Base-by-base conservation (phyloP, 176 grass and related monocot genomes). In the Echinochloa phyllopogon region DNA sequence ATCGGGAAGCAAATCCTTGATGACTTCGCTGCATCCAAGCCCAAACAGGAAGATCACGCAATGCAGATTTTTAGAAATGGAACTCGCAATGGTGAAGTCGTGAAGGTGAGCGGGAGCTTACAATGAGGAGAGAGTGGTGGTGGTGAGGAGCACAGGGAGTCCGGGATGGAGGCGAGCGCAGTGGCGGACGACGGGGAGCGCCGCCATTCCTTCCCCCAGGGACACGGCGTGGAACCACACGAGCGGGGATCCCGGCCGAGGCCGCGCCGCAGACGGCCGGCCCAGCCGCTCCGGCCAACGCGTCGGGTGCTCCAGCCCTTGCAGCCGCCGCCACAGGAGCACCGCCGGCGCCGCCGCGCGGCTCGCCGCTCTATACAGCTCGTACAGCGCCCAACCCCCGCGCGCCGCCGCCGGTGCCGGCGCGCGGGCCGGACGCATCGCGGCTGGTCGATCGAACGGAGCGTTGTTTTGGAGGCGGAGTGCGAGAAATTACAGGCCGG, bases 141-240 rank as follows among this genome's bases (percentile, higher is more conserved):
- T 96, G 81, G 93, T 96, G 91, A 99, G 79, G 38, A 99, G 91
- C 62, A 99, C 82, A 16, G 87, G 45, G 81, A 90, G 78, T 65
- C 82, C 83, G 24, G 82, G 80, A 18, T 84, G 78, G 62, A 84
- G 63, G 76, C 74, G 76, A 53, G 72, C 18, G 69, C 86, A 94
- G 69, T 99, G 91, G 57, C 83, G 85, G 64, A 99, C 83, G n/a
- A 99, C 83, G 3, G 93, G 93, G 60, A 98, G 87, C 64, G 93
- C 87, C 9, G 89, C 76, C 86, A 98, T 90, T 39, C 91, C 96
- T 72, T 96, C 96, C 29, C 93, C 89, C 18, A 99, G 87, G 50
- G 96, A 99, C 18, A 99, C 91, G 39, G 96, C 91, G 48, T 96
- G 96, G 72, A 99, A 91, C 91, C 96, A 99, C 24, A 94, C 85